Evolutionary conservation across 176 grass and related monocot genomes (phyloP).

Genomic region (Musa troglodytarum): DNA sequence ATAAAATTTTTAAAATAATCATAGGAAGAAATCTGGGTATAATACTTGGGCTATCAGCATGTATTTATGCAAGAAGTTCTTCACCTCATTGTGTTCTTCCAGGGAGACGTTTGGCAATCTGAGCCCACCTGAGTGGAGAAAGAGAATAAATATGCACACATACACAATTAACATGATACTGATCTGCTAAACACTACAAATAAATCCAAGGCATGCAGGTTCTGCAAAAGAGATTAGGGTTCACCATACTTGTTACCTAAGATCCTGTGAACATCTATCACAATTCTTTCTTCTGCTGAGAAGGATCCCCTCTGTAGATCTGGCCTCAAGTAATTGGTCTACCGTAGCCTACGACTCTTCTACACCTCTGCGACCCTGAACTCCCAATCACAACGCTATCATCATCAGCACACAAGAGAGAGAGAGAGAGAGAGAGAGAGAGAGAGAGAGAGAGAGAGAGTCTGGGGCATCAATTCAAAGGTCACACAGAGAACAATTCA

Average conservation of each 20-base stretch:
- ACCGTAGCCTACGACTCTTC: slow-evolving; percentile 92
- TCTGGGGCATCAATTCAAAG: no score
- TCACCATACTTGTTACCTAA: slow-evolving; percentile 63
- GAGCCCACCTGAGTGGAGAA: slow-evolving; percentile 50
- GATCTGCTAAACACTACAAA: no score
- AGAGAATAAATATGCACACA: not conserved
- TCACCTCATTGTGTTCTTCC: slow-evolving; percentile 97
- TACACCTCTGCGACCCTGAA: slow-evolving; percentile 76
- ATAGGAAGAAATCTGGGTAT: no score
- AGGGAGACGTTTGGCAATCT: slow-evolving; percentile 88
- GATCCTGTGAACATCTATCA: slow-evolving; percentile 94
- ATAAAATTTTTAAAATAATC: no score
- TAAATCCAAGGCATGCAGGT: not conserved
- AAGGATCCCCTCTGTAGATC: slow-evolving; percentile 88
- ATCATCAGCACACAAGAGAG: not conserved
- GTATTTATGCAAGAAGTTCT: slow-evolving; percentile 99
- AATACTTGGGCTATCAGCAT: slow-evolving; percentile 42
- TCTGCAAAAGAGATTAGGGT: not conserved
- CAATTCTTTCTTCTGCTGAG: slow-evolving; percentile 69
- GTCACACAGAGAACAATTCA: no score
- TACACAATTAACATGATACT: no score
- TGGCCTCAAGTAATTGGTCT: slow-evolving; percentile 97
- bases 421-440: not conserved
- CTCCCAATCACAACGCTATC: not conserved
- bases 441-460: no score